Conservation (phyloP, 2,329 filamentous ascomycete species). For the Penicillium sp. region DNA sequence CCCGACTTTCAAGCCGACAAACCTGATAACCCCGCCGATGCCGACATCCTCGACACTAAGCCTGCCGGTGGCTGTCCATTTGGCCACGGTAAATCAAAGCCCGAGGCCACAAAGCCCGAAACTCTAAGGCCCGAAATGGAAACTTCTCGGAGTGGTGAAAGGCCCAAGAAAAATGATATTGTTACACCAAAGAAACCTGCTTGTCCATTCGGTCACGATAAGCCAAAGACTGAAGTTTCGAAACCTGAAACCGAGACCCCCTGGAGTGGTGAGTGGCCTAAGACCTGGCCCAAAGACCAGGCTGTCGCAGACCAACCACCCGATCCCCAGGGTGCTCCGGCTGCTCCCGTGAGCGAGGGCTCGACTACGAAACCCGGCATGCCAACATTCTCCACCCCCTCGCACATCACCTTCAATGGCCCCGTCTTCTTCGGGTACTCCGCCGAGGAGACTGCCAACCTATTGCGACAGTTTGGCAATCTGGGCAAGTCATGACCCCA, state of each 20-base stretch:
- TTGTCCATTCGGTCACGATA: constrained; percentile 12
- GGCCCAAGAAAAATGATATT: neutral
- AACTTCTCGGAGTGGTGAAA: constrained; percentile 7
- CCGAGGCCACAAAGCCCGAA: constrained; percentile 6
- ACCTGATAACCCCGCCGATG: constrained; percentile 9
- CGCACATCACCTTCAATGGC: constrained; percentile 84
- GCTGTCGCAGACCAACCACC: neutral
- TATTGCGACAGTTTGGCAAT: constrained; percentile 60
- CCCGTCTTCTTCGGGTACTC: constrained; percentile 93
- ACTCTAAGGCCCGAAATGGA: constrained; percentile 8
- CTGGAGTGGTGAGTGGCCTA: neutral
- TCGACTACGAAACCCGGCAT: constrained; percentile 2
- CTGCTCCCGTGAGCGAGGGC: constrained; percentile 8
- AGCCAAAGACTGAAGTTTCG: neutral
- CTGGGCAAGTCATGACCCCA: constrained; percentile 12
- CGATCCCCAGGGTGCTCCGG: neutral
- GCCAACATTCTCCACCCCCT: constrained; percentile 27
- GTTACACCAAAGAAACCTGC: neutral
- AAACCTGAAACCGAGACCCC: neutral
- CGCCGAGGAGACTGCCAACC: constrained; percentile 72
- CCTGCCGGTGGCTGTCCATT: constrained; percentile 37
- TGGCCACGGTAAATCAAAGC: constrained; percentile 27
- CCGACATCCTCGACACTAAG: constrained; percentile 15
- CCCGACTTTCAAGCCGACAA: constrained; percentile 18
- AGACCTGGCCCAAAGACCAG: constrained; percentile 1